Conservation (phyloP, 2,329 filamentous ascomycete genomes). For the Ascochyta fabae region DNA sequence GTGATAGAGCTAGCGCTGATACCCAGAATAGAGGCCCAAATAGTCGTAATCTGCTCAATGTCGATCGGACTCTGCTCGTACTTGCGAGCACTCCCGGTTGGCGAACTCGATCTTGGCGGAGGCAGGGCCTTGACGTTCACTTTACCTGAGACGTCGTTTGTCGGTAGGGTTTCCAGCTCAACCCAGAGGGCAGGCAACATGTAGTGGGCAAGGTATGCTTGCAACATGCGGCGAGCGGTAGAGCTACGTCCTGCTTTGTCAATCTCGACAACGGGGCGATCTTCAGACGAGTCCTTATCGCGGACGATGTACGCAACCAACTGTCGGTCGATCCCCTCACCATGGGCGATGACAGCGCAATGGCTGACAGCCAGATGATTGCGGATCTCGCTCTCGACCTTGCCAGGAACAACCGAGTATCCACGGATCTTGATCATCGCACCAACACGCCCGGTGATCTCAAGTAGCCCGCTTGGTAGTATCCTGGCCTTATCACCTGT, state of each 20-base stretch:
- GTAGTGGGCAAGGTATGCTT: constrained; percentile 75
- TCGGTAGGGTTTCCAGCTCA: constrained; percentile 72
- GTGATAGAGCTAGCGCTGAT: constrained; percentile 69
- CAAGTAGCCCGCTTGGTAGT: constrained; percentile 70
- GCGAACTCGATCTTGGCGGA: constrained; percentile 60
- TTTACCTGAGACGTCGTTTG: constrained; percentile 80
- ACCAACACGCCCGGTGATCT: constrained; percentile 78
- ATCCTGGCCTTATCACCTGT: constrained; percentile 75
- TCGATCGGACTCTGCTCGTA: constrained; percentile 68
- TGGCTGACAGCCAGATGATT: constrained; percentile 72
- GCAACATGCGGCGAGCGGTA: constrained; percentile 68
- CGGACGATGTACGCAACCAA: constrained; percentile 78
- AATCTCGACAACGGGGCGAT: constrained; percentile 68
- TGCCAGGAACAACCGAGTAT: constrained; percentile 78
- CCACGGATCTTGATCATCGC: constrained; percentile 83
- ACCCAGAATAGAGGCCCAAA: constrained; percentile 75
- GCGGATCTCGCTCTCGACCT: constrained; percentile 75
- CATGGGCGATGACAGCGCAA: constrained; percentile 75
- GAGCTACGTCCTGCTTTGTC: constrained; percentile 76
- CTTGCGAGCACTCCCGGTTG: constrained; percentile 54
- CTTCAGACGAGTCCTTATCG: constrained; percentile 65
- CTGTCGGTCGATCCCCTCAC: constrained; percentile 76
- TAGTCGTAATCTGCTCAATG: constrained; percentile 70
- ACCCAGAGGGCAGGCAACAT: constrained; percentile 85
- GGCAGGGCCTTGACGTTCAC: constrained; percentile 76